Base-by-base conservation (phyloP, 805 yeast species). In the Saturnispora ahearnii region DNA sequence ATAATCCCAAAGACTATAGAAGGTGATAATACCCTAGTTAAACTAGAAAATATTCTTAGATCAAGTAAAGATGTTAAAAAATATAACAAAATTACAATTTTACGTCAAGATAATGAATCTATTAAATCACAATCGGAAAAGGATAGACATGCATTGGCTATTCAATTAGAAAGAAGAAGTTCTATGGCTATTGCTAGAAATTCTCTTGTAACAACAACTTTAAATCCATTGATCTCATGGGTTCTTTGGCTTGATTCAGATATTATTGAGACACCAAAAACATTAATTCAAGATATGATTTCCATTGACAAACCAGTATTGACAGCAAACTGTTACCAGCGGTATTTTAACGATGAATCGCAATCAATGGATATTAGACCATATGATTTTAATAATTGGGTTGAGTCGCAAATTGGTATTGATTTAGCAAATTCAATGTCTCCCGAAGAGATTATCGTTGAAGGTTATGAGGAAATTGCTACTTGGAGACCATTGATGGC, bases 401-500 rank as follows among this genome's bases (percentile, higher is more conserved):
- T 82, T 33, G 93, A 86, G 63, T 77, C 77, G 10, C 91, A 87
- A 43, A 84, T 79, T 56, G 98, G 96, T 3, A 70, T 81, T 59
- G 73, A 80, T 59, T 66, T 93, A 51, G 98, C 96, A 2, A 64
- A 75, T 5, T 65, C 71, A 2, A 73, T 93, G 83, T 66, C 73
- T 15, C 95, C 87, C 2, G 98, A 93, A 62, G 96, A 93, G 56
- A 89, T 93, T 59, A 76, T 93, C 51, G 89, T 93, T 11, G 99
- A 93, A 70, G 99, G 98, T 3, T 93, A 93, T 68, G 71, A 82
- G 2, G 97, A 93, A 62, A 73, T 91, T 67, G 95, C 96, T 45
- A 93, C 99, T 1, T 93, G 85, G 65, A 79, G 99, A 67, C 85
- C 95, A 13, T 73, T 93, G 59, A 93, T 93, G 99, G 98, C 96